Conservation (phyloP, 495 filamentous ascomycete genomes). For the Aspergillus diversus region DNA sequence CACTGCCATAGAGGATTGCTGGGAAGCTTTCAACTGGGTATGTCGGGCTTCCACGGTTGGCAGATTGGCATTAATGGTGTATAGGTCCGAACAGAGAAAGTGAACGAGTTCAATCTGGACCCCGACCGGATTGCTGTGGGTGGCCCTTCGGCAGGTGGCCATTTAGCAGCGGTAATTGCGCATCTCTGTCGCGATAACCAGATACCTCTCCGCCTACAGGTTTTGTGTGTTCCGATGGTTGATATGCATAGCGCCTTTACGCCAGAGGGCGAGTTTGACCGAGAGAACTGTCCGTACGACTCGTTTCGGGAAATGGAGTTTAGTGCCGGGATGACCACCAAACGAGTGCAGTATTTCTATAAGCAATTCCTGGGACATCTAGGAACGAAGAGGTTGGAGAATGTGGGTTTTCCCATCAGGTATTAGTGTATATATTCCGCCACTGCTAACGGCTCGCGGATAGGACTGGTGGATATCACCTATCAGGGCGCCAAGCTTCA, state of each 20-base stretch:
- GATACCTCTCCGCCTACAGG: slow-evolving; percentile 37
- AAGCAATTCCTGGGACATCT: slow-evolving; percentile 37
- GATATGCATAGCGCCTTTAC: slow-evolving; percentile 40
- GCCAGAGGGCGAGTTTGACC: slow-evolving; percentile 35
- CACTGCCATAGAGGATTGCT: slow-evolving; percentile 38
- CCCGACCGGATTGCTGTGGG: slow-evolving; percentile 35
- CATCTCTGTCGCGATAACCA: slow-evolving; percentile 39
- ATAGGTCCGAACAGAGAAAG: slow-evolving; percentile 35
- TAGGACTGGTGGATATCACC: slow-evolving; percentile 45
- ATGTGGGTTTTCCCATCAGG: slow-evolving; percentile 25
- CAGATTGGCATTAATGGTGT: background rate
- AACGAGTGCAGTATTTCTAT: slow-evolving; percentile 42
- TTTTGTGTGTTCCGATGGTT: slow-evolving; percentile 38
- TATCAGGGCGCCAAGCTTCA: slow-evolving; percentile 35
- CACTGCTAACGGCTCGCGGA: background rate
- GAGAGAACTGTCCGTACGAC: slow-evolving; percentile 35
- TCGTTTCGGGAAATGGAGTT: slow-evolving; percentile 45
- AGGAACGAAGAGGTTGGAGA: slow-evolving; percentile 30
- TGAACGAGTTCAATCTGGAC: slow-evolving; percentile 37
- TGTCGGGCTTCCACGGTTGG: background rate
- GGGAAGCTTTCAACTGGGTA: slow-evolving; percentile 45
- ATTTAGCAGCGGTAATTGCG: slow-evolving; percentile 37
- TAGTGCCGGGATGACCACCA: slow-evolving; percentile 31
- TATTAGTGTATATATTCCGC: background rate
- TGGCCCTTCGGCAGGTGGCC: slow-evolving; percentile 38